Evolutionary conservation across 139 green algal species (phyloP).

Genomic region (Asterochloris sp.): DNA sequence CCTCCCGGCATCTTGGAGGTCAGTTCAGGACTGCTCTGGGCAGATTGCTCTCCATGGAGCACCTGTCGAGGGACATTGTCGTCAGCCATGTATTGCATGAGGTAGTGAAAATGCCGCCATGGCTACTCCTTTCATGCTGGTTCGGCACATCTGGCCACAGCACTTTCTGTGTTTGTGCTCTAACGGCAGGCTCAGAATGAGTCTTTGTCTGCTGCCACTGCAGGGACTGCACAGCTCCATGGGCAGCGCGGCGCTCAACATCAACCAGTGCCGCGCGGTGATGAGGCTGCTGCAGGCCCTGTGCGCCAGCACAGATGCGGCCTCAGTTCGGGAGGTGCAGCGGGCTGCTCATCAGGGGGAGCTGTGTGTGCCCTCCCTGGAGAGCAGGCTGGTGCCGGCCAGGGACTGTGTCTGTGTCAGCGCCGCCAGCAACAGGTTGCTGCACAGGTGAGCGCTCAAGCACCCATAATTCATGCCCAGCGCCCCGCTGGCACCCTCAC

Average conservation of each 20-base stretch:
- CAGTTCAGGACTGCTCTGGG: not conserved
- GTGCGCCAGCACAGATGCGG: slow-evolving; percentile 1
- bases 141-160: too few species aligned
- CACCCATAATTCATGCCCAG: not conserved
- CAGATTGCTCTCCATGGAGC: not conserved
- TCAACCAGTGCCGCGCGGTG: slow-evolving; percentile 49
- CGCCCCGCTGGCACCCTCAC: too few species aligned
- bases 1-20: not conserved
- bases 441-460: slow-evolving; percentile 13
- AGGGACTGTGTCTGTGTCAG: slow-evolving; percentile 17
- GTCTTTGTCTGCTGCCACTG: not conserved
- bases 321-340: not conserved
- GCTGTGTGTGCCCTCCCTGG: slow-evolving; percentile 32
- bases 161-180: too few species aligned
- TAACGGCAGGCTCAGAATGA: too few species aligned
- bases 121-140: too few species aligned
- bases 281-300: slow-evolving; percentile 42
- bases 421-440: not conserved
- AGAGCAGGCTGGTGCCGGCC: slow-evolving; percentile 30
- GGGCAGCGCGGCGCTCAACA: slow-evolving; percentile 33
- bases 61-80: not conserved
- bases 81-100: not conserved
- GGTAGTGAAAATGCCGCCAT: too few species aligned
- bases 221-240: slow-evolving; percentile 11
- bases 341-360: not conserved